A percentile compares a stretch with the other conserved stretches of the same genome.
Conservation (phyloP, 305 asterid genomes). For the Plantago coronopus region DNA sequence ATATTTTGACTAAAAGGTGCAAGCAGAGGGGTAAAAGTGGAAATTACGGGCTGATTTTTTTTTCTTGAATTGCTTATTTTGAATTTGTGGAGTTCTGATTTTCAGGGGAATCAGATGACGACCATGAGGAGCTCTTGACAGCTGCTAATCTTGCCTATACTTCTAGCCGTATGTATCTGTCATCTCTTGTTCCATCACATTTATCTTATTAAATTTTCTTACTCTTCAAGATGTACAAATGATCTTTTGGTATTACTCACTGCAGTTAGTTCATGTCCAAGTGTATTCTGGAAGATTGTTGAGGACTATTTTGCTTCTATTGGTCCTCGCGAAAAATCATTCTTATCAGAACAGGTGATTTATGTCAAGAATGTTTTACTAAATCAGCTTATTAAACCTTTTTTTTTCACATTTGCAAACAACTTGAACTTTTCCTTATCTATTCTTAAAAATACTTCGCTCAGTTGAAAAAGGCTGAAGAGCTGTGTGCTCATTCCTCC, state of each 20-base stretch:
- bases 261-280: constrained; percentile 74
- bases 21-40: neutral
- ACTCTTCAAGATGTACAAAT: constrained; percentile 6
- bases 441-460: constrained; percentile 13
- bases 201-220: no score
- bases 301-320: constrained; percentile 67
- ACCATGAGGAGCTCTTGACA: constrained; percentile 71
- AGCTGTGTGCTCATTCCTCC: constrained; percentile 39
- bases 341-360: constrained; percentile 64
- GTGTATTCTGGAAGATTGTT: constrained; percentile 74
- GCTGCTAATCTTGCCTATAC: constrained; percentile 73
- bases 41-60: constrained; percentile 3
- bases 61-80: constrained; percentile 8
- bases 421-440: constrained; percentile 18
- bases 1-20: neutral
- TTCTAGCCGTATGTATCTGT: constrained; percentile 48
- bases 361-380: no score
- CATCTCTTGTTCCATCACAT: neutral
- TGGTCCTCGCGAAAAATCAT: constrained; percentile 59
- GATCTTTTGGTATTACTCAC: constrained; percentile 20
- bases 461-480: constrained; percentile 73
- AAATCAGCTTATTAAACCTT: constrained; percentile 12
- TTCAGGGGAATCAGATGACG: constrained; percentile 92
- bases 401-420: constrained; percentile 1
- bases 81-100: constrained; percentile 20